Evolutionary conservation across 768 basidiomycete species (phyloP).

Genomic region (Trametes sanguinea): DNA sequence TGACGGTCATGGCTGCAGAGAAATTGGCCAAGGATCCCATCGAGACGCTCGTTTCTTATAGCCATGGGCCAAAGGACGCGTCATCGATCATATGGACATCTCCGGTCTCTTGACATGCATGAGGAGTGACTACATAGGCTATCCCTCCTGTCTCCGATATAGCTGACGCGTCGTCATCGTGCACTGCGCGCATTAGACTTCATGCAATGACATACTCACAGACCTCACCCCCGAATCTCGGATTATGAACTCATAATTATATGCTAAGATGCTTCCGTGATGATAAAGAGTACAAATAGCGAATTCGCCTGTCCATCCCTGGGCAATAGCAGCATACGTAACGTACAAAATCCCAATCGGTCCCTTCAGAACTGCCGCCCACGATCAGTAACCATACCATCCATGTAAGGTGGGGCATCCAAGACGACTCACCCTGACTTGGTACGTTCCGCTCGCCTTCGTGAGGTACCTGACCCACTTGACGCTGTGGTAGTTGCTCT

Average conservation of each 20-base stretch:
- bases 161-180: not conserved
- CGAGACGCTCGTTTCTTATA: not conserved
- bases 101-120: too few relatives aligned
- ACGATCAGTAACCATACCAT: not conserved
- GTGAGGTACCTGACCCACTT: constrained; percentile 97
- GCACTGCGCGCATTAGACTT: too few relatives aligned
- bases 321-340: too few relatives aligned
- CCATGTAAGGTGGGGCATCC: not conserved
- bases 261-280: too few relatives aligned
- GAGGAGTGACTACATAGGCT: too few relatives aligned
- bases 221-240: too few relatives aligned
- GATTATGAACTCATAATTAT: too few relatives aligned
- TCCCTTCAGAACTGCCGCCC: not conserved
- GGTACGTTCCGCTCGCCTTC: constrained; percentile 91
- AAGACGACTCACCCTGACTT: constrained; percentile 67
- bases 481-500: constrained; percentile 89
- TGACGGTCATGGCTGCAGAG: constrained; percentile 41
- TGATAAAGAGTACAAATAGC: too few relatives aligned
- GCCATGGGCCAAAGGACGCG: not conserved
- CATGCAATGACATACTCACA: too few relatives aligned
- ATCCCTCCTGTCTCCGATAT: too few relatives aligned
- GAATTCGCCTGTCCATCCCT: too few relatives aligned
- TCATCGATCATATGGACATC: not conserved
- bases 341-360: not conserved
- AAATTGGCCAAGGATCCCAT: not conserved